Percentiles rank a stretch among this genome's conserved stretches.
These are phyloP conservation scores for Schizophyllum amplum DNA, from an alignment of 1,284 basidiomycete genomes.

Conservation along the genomic window DNA sequence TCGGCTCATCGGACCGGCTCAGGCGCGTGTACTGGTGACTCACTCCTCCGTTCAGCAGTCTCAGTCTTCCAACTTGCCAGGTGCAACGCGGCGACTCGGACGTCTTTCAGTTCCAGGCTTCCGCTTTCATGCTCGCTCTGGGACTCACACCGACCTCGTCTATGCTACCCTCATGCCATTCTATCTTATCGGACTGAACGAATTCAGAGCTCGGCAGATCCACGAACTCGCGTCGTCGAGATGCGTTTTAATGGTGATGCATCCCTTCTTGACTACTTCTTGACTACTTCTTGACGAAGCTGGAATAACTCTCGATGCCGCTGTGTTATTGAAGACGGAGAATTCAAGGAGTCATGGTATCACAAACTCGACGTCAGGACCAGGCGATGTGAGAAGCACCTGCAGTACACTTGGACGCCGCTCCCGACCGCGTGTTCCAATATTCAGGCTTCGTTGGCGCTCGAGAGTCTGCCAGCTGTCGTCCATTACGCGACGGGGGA, in stretches of 20 bases:
- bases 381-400: constrained; percentile 31
- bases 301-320: constrained; percentile 45
- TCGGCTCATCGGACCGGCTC: too few relatives aligned
- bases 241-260: neutral
- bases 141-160: too few relatives aligned
- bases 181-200: too few relatives aligned
- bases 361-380: constrained; percentile 33
- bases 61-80: too few relatives aligned
- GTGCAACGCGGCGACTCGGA: too few relatives aligned
- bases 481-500: constrained; percentile 15
- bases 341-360: constrained; percentile 43
- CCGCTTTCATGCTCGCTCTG: too few relatives aligned
- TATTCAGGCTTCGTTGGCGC: constrained; percentile 20
- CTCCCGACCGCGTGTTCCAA: constrained; percentile 18
- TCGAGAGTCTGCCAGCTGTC: constrained; percentile 20
- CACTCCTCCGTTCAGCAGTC: too few relatives aligned
- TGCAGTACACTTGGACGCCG: constrained; percentile 24
- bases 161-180: too few relatives aligned
- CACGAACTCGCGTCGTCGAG: too few relatives aligned
- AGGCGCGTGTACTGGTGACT: too few relatives aligned
- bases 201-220: too few relatives aligned
- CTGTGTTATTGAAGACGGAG: constrained; percentile 30
- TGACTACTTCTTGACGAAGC: constrained; percentile 26
- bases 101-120: too few relatives aligned
- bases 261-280: neutral